Evolutionary conservation across 441 rosid species (phyloP), one percentile per base, ranked within the genome.

Genomic region (Cnidoscolus chayamansa): DNA sequence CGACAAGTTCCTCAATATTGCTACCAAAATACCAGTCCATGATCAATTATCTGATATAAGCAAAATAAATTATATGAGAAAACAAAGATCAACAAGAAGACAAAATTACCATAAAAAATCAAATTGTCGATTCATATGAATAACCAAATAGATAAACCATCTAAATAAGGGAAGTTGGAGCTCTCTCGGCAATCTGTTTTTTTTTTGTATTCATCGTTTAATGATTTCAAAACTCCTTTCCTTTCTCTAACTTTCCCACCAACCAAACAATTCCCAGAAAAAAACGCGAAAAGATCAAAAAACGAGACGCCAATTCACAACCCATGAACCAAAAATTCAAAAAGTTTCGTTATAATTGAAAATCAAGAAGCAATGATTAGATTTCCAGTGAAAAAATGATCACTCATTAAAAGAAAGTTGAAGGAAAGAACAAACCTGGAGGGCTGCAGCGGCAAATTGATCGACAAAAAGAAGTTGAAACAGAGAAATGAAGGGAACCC

Each of bases 11-110:
- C 61, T 88, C 87, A 25, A 80, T 51, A 51, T 70, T 81, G 30
- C 80, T 77, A 56, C 76, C 82, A 49, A 66, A 15, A 76, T 78
- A 82, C 76, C 95, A 83, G 43, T 89, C 97, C 98, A 93, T 92
- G 49, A 57, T 69, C 45, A 56, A 61, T 61, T 68, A 72, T 71
- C 84, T 85, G 77, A 7, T 4, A 40, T 40, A 40, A 30, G 37
- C 1, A 1, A 67, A 56, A 61, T n/a, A 2, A 45, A 40, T 3
- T 43, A 2, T 40, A 40, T 40, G 45, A 40, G 45, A 40, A 8
- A 31, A 30, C 32, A 20, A 20, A 10, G 16, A 43, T 10, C 32
- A 8, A 13, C 10, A 55, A 30, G 6, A 40, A 40, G 45, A 40
- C 45, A 20, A 35, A 17, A 62, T 15, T 35, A 40, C 35, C 67